Percentiles rank a stretch among this genome's conserved stretches.
Evolutionary conservation across 2,329 filamentous ascomycete genomes (phyloP).

Genomic region (Aspergillus calidoustus): DNA sequence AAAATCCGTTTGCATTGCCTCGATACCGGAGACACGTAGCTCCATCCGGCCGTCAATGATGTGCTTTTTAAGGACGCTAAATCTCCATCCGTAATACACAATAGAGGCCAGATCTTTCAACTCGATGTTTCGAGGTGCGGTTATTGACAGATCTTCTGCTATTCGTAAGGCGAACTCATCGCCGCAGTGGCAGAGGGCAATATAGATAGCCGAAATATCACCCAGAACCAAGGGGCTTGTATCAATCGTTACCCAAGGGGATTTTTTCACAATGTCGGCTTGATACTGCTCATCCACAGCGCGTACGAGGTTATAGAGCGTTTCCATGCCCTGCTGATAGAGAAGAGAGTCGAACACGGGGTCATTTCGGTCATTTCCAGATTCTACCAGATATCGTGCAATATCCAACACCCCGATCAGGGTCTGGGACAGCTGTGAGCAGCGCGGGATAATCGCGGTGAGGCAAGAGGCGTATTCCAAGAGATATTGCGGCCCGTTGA

Average conservation of each 20-base stretch:
- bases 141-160: slow-evolving; percentile 41
- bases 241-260: slow-evolving; percentile 48
- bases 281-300: slow-evolving; percentile 44
- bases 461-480: slow-evolving; percentile 36
- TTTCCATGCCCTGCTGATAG: slow-evolving; percentile 25
- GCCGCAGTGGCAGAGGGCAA: slow-evolving; percentile 35
- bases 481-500: slow-evolving; percentile 33
- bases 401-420: slow-evolving; percentile 31
- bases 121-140: slow-evolving; percentile 35
- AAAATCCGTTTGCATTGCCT: slow-evolving; percentile 73
- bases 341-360: slow-evolving; percentile 24
- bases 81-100: slow-evolving; percentile 65
- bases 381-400: slow-evolving; percentile 36
- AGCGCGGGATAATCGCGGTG: slow-evolving; percentile 35
- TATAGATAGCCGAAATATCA: slow-evolving; percentile 37
- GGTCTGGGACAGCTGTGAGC: slow-evolving; percentile 31
- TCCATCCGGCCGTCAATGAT: slow-evolving; percentile 90
- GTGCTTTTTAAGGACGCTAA: slow-evolving; percentile 70
- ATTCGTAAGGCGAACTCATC: slow-evolving; percentile 39
- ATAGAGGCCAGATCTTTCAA: slow-evolving; percentile 38
- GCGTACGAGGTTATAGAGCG: slow-evolving; percentile 36
- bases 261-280: slow-evolving; percentile 47
- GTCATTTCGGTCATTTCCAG: slow-evolving; percentile 33
- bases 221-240: slow-evolving; percentile 44
- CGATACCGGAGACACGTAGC: slow-evolving; percentile 77